Conservation (phyloP, 768 basidiomycete genomes). For the Asterophora parasitica region DNA sequence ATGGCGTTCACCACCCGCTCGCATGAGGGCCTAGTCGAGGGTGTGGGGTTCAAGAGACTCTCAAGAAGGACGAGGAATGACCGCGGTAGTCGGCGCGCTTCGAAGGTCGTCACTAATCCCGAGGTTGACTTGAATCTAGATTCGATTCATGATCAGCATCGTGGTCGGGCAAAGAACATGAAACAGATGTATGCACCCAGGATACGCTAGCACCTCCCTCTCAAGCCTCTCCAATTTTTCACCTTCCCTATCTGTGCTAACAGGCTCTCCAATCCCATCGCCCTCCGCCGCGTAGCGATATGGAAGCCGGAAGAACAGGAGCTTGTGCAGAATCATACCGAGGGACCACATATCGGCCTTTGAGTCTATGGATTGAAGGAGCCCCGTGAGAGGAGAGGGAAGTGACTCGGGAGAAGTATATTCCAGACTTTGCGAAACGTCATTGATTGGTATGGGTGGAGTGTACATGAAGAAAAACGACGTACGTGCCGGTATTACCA, state of each 20-base stretch:
- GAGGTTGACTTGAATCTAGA: conserved; percentile 48
- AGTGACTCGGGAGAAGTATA: conserved; percentile 88
- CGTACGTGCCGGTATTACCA: conserved; percentile 94
- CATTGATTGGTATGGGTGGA: background rate
- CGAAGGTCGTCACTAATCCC: conserved; percentile 51
- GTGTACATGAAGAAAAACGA: conserved; percentile 18
- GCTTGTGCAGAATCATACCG: conserved; percentile 92
- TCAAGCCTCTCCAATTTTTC: conserved; percentile 70
- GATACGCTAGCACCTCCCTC: conserved; percentile 67
- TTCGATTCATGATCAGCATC: background rate
- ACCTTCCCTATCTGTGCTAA: conserved; percentile 38
- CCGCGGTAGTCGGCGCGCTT: conserved; percentile 66
- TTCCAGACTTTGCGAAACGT: conserved; percentile 52
- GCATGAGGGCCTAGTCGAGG: conserved; percentile 61
- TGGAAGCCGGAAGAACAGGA: conserved; percentile 87
- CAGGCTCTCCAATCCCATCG: conserved; percentile 40
- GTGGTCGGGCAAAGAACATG: background rate
- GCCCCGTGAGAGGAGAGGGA: conserved; percentile 58
- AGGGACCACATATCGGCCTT: conserved; percentile 97
- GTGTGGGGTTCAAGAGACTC: conserved; percentile 57
- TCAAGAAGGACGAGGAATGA: conserved; percentile 71
- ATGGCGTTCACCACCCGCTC: conserved; percentile 70
- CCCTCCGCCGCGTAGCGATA: conserved; percentile 69
- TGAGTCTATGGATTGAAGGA: conserved; percentile 69
- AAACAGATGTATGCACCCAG: conserved; percentile 47